Conservation (phyloP, 352 stramenopile genomes). For the Pythium rhizo-oryzae region DNA sequence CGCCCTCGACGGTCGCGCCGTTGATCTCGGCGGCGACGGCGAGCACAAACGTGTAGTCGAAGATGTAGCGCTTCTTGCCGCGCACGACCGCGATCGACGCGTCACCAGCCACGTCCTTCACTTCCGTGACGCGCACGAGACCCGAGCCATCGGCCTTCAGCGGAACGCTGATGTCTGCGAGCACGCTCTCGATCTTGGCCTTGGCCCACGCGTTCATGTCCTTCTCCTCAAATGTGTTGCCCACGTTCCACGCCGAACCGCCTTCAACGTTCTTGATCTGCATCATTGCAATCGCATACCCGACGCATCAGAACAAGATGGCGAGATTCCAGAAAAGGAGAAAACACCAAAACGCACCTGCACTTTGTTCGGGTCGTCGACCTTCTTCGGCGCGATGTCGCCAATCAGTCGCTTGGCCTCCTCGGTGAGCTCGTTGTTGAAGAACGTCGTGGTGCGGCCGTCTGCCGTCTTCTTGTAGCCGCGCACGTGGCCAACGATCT, state of each 20-base stretch:
- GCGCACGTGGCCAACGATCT: conserved; percentile 69
- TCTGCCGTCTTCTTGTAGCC: conserved; percentile 98
- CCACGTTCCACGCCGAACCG: conserved; percentile 93
- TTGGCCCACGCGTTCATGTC: conserved; percentile 91
- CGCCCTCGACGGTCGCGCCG: conserved; percentile 33
- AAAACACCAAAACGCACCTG: conserved; percentile 27
- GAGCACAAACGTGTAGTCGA: conserved; percentile 77
- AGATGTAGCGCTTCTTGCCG: conserved; percentile 94
- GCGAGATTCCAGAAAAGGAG: background rate
- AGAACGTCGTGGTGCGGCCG: conserved; percentile 98
- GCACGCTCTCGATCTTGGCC: conserved; percentile 63
- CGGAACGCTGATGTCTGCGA: conserved; percentile 45
- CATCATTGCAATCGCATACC: background rate
- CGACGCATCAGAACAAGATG: conserved; percentile 1
- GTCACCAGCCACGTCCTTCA: conserved; percentile 91
- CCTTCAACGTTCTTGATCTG: conserved; percentile 85
- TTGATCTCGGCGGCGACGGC: conserved; percentile 15
- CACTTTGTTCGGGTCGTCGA: conserved; percentile 68
- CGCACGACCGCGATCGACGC: conserved; percentile 92
- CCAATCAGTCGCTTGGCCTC: conserved; percentile 97
- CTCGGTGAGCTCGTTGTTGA: conserved; percentile 98
- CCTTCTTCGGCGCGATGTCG: conserved; percentile 93
- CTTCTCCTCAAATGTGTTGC: conserved; percentile 94
- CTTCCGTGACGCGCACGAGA: conserved; percentile 56
- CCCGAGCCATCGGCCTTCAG: conserved; percentile 38